Percentiles rank a stretch among this genome's conserved stretches.
Conservation (phyloP, 768 basidiomycete species). For the Macrolepiota fuliginosa region DNA sequence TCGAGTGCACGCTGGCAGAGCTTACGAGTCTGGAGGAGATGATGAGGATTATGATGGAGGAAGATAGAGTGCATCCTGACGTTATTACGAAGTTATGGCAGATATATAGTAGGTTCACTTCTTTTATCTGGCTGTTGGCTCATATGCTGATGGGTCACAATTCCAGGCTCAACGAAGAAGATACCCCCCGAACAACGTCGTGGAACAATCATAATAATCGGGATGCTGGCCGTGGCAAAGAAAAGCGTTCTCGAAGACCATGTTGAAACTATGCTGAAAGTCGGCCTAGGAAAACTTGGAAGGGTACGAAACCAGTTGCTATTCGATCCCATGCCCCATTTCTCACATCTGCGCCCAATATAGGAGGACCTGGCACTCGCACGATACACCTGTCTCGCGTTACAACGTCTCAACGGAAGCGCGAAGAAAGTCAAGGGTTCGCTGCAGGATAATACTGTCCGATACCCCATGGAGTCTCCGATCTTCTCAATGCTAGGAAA, state of each 20-base stretch:
- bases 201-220: conserved; percentile 94
- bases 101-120: conserved; percentile 75
- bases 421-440: conserved; percentile 98
- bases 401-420: conserved; percentile 90
- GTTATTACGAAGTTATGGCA: conserved; percentile 94
- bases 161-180: conserved; percentile 64
- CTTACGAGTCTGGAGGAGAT: conserved; percentile 95
- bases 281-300: conserved; percentile 83
- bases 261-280: conserved; percentile 79
- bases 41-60: conserved; percentile 95
- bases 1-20: conserved; percentile 90
- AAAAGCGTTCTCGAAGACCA: conserved; percentile 72
- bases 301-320: conserved; percentile 49
- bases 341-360: not conserved
- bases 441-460: conserved; percentile 78
- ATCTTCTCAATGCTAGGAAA: conserved; percentile 84
- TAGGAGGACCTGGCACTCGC: conserved; percentile 89
- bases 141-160: not conserved
- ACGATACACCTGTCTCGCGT: conserved; percentile 88
- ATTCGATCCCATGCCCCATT: not conserved
- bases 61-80: conserved; percentile 77
- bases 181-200: conserved; percentile 86
- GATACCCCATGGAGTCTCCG: conserved; percentile 82
- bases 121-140: not conserved
- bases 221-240: conserved; percentile 91